A percentile compares a stretch with the other conserved stretches of the same genome.
phyloP scores from a whole-genome alignment of 306 rosid genomes.

The Psophocarpus tetragonolobus region DNA sequence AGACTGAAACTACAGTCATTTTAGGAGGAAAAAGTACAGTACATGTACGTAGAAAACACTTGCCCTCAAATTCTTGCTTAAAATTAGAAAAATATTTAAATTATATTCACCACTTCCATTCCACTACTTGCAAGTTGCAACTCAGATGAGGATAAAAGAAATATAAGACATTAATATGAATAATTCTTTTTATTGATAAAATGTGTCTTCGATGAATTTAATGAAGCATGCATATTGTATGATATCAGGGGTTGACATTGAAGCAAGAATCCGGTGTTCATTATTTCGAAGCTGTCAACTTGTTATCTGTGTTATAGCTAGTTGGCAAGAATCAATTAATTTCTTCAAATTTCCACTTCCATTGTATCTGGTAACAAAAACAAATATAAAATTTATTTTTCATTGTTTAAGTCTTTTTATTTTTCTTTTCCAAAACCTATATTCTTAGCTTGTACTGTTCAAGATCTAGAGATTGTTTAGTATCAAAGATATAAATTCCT shows the following conservation, averaged over 20 bases:
- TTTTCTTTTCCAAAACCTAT: neutral
- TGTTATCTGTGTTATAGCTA: neutral
- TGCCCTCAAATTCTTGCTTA: conserved; percentile 15
- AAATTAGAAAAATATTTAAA: conserved; percentile 17
- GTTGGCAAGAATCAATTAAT: conserved; percentile 15
- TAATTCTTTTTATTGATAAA: neutral
- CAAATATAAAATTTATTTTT: neutral
- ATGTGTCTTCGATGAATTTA: neutral
- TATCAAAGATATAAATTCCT: neutral
- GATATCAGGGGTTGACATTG: neutral
- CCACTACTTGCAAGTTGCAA: conserved; percentile 28
- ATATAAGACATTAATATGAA: neutral
- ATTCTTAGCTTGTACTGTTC: neutral
- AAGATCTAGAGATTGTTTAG: neutral
- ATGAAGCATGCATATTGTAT: neutral
- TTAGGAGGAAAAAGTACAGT: too few relatives aligned
- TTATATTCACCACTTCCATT: conserved; percentile 15
- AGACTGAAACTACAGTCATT: too few relatives aligned
- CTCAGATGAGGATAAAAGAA: neutral
- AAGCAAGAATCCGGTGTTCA: neutral
- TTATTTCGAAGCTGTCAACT: conserved; percentile 24
- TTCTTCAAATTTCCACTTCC: neutral
- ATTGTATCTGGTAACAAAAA: neutral
- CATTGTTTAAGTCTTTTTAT: neutral
- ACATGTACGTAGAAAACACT: neutral